phyloP scores from a whole-genome alignment of 106 monocot genomes.

The Phalaenopsis equestris region DNA sequence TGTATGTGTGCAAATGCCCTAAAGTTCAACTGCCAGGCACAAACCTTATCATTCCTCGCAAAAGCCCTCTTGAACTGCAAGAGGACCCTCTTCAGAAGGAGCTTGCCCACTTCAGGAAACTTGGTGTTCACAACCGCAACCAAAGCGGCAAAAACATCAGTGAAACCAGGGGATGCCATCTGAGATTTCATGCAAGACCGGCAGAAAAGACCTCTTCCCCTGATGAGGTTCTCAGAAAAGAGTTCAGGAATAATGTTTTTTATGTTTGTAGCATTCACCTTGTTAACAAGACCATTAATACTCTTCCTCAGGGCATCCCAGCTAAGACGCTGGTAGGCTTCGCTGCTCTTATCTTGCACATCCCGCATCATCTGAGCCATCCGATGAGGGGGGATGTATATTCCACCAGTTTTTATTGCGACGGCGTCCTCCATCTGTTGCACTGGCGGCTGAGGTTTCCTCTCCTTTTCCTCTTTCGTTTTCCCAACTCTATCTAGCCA shows the following conservation, averaged over 20 bases:
- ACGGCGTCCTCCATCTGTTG: conserved; percentile 25
- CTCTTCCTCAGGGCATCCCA: conserved; percentile 94
- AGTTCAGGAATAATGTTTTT: conserved; percentile 96
- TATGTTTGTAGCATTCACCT: conserved; percentile 93
- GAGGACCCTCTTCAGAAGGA: conserved; percentile 71
- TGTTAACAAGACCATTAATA: conserved; percentile 92
- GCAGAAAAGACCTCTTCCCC: conserved; percentile 83
- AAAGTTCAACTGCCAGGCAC: not conserved
- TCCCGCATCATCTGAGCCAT: conserved; percentile 92
- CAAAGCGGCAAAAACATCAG: conserved; percentile 83
- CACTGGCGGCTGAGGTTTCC: conserved; percentile 13
- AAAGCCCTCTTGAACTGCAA: conserved; percentile 88
- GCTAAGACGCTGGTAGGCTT: conserved; percentile 75
- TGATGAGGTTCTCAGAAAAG: conserved; percentile 81
- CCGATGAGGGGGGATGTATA: conserved; percentile 74
- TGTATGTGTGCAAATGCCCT: too few species aligned
- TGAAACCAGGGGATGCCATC: conserved; percentile 92
- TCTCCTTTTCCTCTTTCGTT: conserved; percentile 15
- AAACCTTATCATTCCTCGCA: conserved; percentile 82
- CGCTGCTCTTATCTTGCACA: conserved; percentile 71
- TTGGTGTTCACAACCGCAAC: conserved; percentile 96
- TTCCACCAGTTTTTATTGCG: conserved; percentile 59
- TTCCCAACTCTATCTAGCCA: conserved; percentile 13
- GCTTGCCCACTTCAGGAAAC: conserved; percentile 78
- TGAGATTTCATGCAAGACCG: conserved; percentile 95